Base-by-base conservation (phyloP, 306 rosid species). In the Abrus pulchellus region DNA sequence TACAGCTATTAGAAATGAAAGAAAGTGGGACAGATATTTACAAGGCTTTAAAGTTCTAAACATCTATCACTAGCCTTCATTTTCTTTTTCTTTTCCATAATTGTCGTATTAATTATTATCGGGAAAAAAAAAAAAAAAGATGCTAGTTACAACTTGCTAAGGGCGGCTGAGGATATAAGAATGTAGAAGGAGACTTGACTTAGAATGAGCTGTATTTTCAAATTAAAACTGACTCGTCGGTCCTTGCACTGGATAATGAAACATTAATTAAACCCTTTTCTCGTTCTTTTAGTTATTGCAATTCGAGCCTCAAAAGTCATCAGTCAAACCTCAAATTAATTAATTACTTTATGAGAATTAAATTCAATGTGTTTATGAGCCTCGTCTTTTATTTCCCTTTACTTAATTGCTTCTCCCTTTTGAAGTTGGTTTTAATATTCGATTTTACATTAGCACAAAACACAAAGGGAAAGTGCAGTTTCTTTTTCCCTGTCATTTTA, bases 61-160 rank as follows among this genome's bases (percentile, higher is more conserved):
- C 73, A 62, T 57, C 72, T 53, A 53, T 67, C 65, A 75, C 27
- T 27, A 3, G 33, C 65, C 40, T 56, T 75, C 85, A 55, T 48
- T 82, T 56, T 49, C 55, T n/a, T 74, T 36, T 36, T n/a, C 14
- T 55, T 74, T 75, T 20, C 54, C 54, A 34, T 34, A 28, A 74
- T 47, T 11, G 20, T 64, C 6, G 1, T 20, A 41, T 60, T 76
- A 65, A 32, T 30, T 57, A 74, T 52, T 54, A 36, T 52, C 34
- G n/a, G 45, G 6, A 41, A 9, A 61, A 6, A 13, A 38, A 9
- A 43, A 38, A 0, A 44, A 44, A 44, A 5, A 8, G n/a, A 14
- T 28, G 61, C 45, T 73, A 44, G 33, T 56, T 71, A 13, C 65
- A 48, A 59, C 49, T 75, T 36, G 81, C 13, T 49, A 28, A 20